Percentiles rank a stretch among this genome's conserved stretches.
Evolutionary conservation across 1,284 basidiomycete genomes (phyloP).

Genomic region (Malassezia equina): DNA sequence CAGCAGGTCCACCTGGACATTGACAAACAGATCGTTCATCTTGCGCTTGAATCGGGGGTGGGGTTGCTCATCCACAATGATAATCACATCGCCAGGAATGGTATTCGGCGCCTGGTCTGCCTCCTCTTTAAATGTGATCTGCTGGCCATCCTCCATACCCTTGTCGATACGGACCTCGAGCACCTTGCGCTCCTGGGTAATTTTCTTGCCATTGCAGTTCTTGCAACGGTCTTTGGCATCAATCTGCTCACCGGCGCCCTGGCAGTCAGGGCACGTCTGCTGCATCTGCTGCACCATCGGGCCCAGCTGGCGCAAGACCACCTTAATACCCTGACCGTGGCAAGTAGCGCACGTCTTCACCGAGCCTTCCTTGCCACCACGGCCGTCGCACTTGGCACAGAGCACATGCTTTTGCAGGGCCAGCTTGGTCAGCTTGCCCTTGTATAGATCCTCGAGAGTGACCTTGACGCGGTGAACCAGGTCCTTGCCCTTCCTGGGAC

Average conservation of each 20-base stretch:
- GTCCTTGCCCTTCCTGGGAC: slow-evolving; percentile 96
- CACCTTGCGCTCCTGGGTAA: slow-evolving; percentile 86
- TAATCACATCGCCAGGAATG: slow-evolving; percentile 88
- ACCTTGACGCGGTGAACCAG: slow-evolving; percentile 94
- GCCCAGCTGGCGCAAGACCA: slow-evolving; percentile 89
- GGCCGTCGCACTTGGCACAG: slow-evolving; percentile 85
- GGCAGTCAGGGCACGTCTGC: slow-evolving; percentile 84
- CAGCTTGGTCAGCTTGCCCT: slow-evolving; percentile 95
- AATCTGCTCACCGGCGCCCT: slow-evolving; percentile 83
- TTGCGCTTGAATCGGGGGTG: slow-evolving; percentile 84
- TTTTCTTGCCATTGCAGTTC: slow-evolving; percentile 90
- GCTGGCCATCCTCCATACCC: slow-evolving; percentile 97
- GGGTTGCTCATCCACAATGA: slow-evolving; percentile 90
- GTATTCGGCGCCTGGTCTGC: slow-evolving; percentile 88
- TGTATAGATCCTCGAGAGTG: slow-evolving; percentile 93
- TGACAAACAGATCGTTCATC: slow-evolving; percentile 79
- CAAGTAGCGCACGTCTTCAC: slow-evolving; percentile 72
- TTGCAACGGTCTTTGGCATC: slow-evolving; percentile 87
- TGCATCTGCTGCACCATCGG: slow-evolving; percentile 99
- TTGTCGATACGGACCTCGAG: slow-evolving; percentile 99
- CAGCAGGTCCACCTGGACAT: slow-evolving; percentile 82
- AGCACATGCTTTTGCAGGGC: slow-evolving; percentile 91
- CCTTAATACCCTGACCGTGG: slow-evolving; percentile 79
- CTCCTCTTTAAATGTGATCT: slow-evolving; percentile 86
- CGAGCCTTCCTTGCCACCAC: slow-evolving; percentile 93